Conservation (phyloP, 1,284 basidiomycete species). For the Ganoderma multipileum region DNA sequence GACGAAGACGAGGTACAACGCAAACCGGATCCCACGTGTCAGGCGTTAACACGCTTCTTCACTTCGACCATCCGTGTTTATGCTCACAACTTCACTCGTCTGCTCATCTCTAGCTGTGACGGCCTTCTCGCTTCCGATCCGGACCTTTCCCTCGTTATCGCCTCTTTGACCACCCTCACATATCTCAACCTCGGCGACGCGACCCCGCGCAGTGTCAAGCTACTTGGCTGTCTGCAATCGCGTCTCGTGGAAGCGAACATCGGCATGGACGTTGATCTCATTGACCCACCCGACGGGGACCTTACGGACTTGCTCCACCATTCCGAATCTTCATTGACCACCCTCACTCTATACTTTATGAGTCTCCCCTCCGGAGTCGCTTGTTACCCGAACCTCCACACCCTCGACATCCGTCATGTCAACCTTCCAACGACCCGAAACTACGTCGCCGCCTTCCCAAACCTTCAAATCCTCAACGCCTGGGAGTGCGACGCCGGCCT, state of each 20-base stretch:
- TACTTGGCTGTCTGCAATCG: neutral
- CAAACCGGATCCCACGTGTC: neutral
- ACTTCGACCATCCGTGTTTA: neutral
- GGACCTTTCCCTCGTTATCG: neutral
- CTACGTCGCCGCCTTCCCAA: neutral
- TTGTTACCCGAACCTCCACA: neutral
- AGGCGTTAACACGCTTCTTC: neutral
- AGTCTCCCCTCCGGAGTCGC: neutral
- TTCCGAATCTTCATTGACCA: neutral
- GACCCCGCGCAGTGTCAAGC: neutral
- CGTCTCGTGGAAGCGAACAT: neutral
- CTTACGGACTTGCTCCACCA: neutral
- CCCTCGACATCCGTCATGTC: neutral
- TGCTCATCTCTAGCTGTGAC: neutral
- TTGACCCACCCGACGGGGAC: neutral
- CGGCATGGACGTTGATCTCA: neutral
- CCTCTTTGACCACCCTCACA: constrained; percentile 1
- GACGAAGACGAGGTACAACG: neutral
- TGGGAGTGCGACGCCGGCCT: too few species aligned
- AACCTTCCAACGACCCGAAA: neutral
- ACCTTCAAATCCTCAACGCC: neutral
- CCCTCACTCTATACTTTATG: neutral
- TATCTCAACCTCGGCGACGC: neutral
- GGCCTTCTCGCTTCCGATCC: neutral
- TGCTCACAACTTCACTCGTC: neutral